phyloP scores from a whole-genome alignment of 2,329 filamentous ascomycete species.

The Botryotinia calthae region DNA sequence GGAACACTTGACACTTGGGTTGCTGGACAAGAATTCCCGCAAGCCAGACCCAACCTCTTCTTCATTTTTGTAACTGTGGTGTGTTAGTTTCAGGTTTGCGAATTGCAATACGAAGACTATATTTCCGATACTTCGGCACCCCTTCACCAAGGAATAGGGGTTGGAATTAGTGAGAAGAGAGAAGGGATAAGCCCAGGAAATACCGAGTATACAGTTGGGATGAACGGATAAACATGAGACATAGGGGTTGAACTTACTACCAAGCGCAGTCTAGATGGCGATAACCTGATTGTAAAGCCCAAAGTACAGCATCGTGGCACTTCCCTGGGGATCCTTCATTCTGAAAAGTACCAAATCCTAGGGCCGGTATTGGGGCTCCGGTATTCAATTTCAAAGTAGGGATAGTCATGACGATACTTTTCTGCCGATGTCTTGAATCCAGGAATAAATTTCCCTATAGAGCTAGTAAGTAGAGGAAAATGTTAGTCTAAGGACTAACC shows the following conservation, averaged over 20 bases:
- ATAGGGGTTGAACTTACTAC: constrained; percentile 43
- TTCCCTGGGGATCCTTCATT: constrained; percentile 40
- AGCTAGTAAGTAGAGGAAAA: neutral
- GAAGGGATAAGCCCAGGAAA: constrained; percentile 20
- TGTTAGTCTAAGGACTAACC: neutral
- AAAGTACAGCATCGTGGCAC: constrained; percentile 49
- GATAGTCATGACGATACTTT: constrained; percentile 1
- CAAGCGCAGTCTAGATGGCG: constrained; percentile 68
- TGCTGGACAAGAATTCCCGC: constrained; percentile 61
- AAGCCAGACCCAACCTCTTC: constrained; percentile 77
- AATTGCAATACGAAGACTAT: neutral
- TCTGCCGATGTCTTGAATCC: neutral
- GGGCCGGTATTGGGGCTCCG: constrained; percentile 40
- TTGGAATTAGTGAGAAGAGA: neutral
- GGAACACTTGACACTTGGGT: constrained; percentile 56
- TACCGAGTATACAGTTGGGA: constrained; percentile 34
- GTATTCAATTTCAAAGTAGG: constrained; percentile 36
- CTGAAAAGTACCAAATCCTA: constrained; percentile 45
- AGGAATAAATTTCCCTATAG: constrained; percentile 5
- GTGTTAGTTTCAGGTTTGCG: constrained; percentile 2
- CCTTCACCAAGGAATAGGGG: neutral
- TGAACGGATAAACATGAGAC: constrained; percentile 9
- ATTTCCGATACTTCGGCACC: constrained; percentile 1
- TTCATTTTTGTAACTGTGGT: constrained; percentile 67
- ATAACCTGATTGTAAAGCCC: constrained; percentile 65